Evolutionary conservation across 176 grass and related monocot genomes (phyloP), one percentile per base, ranked within the genome.

Genomic region (Rhynchospora pubera): DNA sequence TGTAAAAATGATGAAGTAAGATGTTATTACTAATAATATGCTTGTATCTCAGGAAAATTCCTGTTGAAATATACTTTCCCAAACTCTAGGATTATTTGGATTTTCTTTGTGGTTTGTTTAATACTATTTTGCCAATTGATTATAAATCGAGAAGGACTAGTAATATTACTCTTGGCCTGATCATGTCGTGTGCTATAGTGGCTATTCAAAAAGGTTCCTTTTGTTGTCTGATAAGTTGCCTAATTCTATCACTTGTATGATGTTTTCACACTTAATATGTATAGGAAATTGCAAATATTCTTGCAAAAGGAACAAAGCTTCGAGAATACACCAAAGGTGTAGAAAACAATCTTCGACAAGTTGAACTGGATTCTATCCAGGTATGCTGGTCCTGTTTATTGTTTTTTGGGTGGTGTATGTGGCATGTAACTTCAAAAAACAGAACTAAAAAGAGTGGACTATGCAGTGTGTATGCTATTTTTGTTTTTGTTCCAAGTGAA

Each of bases 351-450:
- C 91, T 99, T 75, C 87, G 91, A 15, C 89, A 91, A 88, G 72
- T 95, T 21, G 96, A 99, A 91, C 82, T 99, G 46, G 92, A 99
- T 82, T 99, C 96, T 0, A 99, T 99, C 68, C 92, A 99, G 92
- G 96, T 95, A 32, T 67, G 45, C 77, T 45, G 18, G 87, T 85
- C 46, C 19, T 62, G 23, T 68, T 62, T 64, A 79, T 52, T 59
- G 65, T 39, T 56, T 64, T 13, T 78, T 79, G 23, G 44, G 28
- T 78, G 61, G 45, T 77, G 34, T 42, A 39, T 83, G 6, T 65
- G 46, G 12, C n/a, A 26, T 13, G 11, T 12, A n/a, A 21, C 50
- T 46, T 7, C 56, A 9, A 57, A 57, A 5, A 58, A 77, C 12
- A 71, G 7, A 18, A 63, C 16, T 64, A 45, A 84, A 69, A 59